Evolutionary conservation across 257 asterid genomes (phyloP), one percentile per base, ranked within the genome.

Genomic region (Ophiorrhiza pumila): DNA sequence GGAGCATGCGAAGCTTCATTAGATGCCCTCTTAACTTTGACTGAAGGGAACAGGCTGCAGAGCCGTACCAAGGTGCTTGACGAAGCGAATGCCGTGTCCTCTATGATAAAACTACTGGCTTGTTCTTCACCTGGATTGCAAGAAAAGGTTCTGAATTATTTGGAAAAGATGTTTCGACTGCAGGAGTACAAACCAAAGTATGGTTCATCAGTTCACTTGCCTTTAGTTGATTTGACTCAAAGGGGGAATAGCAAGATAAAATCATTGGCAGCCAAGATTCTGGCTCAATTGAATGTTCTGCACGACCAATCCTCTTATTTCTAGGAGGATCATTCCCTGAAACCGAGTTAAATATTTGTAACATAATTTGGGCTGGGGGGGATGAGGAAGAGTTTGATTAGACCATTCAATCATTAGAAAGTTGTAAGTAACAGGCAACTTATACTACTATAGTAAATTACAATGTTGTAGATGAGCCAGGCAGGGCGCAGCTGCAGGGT

Each of bases 1-100:
- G 85, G 65, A 57, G 83, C 82, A 43, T 80, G 85, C 35, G 95
- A 86, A 80, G 95, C 95, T 56, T 85, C 88, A 39, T 63, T 88
- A 47, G 95, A 86, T 47, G 90, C 95, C 12, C 85, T 88, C n/a
- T n/a, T 86, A 70, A 85, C 95, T 73, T 78, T 88, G 79, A 80
- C 86, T 43, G 76, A 78, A 10, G 63, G 75, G 0, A 91, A 83
- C 70, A 63, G 74, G 72, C 73, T 85, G 78, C 91, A 85, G 64
- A 72, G 71, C 56, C 91, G 95, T 5, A 74, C 80, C 72, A 88
- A 88, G 80, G 85, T 85, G 71, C 85, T 88, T 1, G 88, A 50
- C 2, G 87, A 81, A 74, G 91, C 81, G 55, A 69, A 83, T 42
- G 88, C 89, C n/a, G 74, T 88, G 37, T 82, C 83, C 7, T 77